Conservation (phyloP, 768 basidiomycete genomes). For the Baorangia bicolor region DNA sequence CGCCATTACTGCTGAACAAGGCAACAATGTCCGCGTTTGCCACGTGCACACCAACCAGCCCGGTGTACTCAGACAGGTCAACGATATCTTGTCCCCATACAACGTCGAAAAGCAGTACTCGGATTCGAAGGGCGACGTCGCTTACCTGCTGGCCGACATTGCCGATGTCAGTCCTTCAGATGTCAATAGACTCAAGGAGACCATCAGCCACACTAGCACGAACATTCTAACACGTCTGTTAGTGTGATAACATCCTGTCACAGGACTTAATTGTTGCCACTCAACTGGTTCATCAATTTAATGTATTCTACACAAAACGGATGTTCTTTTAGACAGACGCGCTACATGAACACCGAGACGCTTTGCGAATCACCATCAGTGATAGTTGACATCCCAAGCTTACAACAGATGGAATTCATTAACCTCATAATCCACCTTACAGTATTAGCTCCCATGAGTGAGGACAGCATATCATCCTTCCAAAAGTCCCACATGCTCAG, state of each 20-base stretch:
- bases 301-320: conserved; percentile 15
- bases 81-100: conserved; percentile 90
- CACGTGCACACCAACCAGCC: conserved; percentile 95
- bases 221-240: conserved; percentile 91
- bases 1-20: conserved; percentile 83
- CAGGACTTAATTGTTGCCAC: conserved; percentile 33
- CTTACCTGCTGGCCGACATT: conserved; percentile 97
- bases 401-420: conserved; percentile 17
- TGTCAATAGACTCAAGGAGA: conserved; percentile 72
- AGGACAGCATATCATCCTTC: not conserved
- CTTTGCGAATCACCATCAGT: not conserved
- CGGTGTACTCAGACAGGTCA: conserved; percentile 92
- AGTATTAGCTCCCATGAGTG: not conserved
- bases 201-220: conserved; percentile 74
- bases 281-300: conserved; percentile 46
- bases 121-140: conserved; percentile 91
- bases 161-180: conserved; percentile 82
- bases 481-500: conserved; percentile 27
- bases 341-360: not conserved
- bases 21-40: conserved; percentile 82
- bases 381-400: not conserved
- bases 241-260: conserved; percentile 40
- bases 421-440: conserved; percentile 6
- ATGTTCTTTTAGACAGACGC: not conserved
- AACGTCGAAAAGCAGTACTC: conserved; percentile 99